Evolutionary conservation across 2,329 filamentous ascomycete species (phyloP), one percentile per base, ranked within the genome.

Genomic region (Sclerotinia minor): DNA sequence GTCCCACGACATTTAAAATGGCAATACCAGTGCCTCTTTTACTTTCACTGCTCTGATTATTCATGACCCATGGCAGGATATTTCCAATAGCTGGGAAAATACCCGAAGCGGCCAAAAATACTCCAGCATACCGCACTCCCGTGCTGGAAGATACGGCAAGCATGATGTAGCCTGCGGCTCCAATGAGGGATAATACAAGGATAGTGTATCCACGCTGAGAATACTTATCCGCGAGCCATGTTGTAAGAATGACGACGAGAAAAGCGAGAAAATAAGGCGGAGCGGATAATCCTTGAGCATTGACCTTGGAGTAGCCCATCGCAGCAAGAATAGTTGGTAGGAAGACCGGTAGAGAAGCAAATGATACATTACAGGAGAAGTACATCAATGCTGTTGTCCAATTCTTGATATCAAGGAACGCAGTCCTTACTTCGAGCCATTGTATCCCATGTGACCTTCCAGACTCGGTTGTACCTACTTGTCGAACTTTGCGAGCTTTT

Each of bases 201-300:
- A 92, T 84, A 71, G 86, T 83, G 58, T 86, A 75, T 13, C 87
- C 88, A 47, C 89, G 87, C 75, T 90, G 88, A 69, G 85, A 84
- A 1, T 83, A 82, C n/a, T 82, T 82, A 78, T 92, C 89, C n/a
- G 89, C 88, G 44, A 91, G 76, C 76, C 82, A 89, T 5, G 87
- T 87, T 1, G 85, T 85, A 15, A 75, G 73, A 68, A 92, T 83
- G 52, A 87, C 89, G 26, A 87, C 78, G 15, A 90, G 72, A 75
- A 89, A 91, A 2, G 88, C 83, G 21, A 90, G 77, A 72, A 92
- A 86, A 76, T 89, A 92, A 0, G 89, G 89, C 0, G 89, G 89
- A 0, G 89, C 89, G 0, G 88, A 89, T 9, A 93, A 82, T 1
- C 89, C 90, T 77, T 93, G 90, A 0, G 90, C 87, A 68, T 87